Evolutionary conservation across 345 rosid genomes (phyloP), one percentile per base, ranked within the genome.

Genomic region (Iberis pinnata): DNA sequence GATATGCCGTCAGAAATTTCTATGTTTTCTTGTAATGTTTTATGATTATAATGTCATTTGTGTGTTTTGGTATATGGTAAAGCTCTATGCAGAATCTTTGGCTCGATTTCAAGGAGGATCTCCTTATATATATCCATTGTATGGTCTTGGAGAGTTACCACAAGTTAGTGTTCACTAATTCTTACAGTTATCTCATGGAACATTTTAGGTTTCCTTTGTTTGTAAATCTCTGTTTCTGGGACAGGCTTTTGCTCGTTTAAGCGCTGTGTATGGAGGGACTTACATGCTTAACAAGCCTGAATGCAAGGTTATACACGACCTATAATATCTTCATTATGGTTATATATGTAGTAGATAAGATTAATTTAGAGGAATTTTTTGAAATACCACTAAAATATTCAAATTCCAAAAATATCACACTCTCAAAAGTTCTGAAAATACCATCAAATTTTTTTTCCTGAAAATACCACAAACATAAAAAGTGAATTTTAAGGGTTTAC

Each of bases 281-380:
- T 88, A 92, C 84, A 92, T 92, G 98, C 95, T 92, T 20, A 88
- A 81, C 78, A 92, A 88, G 68, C 93, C 95, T 53, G 84, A 83
- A 43, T 88, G 95, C 63, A 88, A 92, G 87, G 98, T 86, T 69
- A 36, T 2, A 18, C 32, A 50, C 25, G 7, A 33, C 35, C 40
- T 25, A 39, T 54, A 7, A 17, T 10, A 4, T 56, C 13, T 33
- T 33, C 1, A 32, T 33, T 17, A 12, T 19, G 12, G 36, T 46
- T 18, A 35, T 33, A 26, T 27, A 35, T 48, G 13, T 51, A 5
- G 8, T 4, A 26, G n/a, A n/a, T n/a, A n/a, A n/a, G n/a, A n/a
- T n/a, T n/a, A n/a, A n/a, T n/a, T n/a, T n/a, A n/a, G n/a, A n/a
- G n/a, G n/a, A n/a, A n/a, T n/a, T n/a, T n/a, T n/a, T n/a, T n/a